A percentile compares a stretch with the other conserved stretches of the same genome.
These are phyloP conservation scores for Blastobotrys chiropterorum DNA, from an alignment of 805 yeast genomes.

Conservation along the genomic window DNA sequence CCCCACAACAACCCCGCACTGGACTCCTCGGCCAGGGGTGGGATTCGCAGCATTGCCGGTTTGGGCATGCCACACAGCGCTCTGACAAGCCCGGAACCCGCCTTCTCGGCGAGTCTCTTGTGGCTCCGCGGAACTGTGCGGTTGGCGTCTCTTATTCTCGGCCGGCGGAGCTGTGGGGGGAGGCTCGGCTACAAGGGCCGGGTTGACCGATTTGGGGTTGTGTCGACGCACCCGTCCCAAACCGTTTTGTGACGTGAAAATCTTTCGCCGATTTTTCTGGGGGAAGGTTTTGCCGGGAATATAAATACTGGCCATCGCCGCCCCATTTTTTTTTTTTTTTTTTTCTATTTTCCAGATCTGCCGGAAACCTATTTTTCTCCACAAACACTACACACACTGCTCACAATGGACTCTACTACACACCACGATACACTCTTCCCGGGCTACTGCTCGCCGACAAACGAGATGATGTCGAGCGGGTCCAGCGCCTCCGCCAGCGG, in stretches of 20 bases:
- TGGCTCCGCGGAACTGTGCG: too few species aligned
- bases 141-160: too few species aligned
- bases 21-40: too few species aligned
- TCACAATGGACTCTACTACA: not conserved
- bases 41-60: too few species aligned
- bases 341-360: not conserved
- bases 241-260: not conserved
- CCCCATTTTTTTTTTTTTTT: not conserved
- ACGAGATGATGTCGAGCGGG: not conserved
- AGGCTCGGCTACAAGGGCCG: not conserved
- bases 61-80: too few species aligned
- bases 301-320: not conserved
- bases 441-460: slow-evolving; percentile 12
- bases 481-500: too few species aligned
- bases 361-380: not conserved
- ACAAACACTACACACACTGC: not conserved
- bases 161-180: not conserved
- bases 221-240: not conserved
- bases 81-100: too few species aligned
- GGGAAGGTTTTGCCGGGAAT: not conserved
- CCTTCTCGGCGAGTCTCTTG: too few species aligned
- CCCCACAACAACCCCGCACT: too few species aligned
- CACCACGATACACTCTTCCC: slow-evolving; percentile 3
- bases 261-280: not conserved
- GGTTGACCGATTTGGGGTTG: not conserved